phyloP scores from a whole-genome alignment of 148 eudicot species.

The Chenopodium suecicum region DNA sequence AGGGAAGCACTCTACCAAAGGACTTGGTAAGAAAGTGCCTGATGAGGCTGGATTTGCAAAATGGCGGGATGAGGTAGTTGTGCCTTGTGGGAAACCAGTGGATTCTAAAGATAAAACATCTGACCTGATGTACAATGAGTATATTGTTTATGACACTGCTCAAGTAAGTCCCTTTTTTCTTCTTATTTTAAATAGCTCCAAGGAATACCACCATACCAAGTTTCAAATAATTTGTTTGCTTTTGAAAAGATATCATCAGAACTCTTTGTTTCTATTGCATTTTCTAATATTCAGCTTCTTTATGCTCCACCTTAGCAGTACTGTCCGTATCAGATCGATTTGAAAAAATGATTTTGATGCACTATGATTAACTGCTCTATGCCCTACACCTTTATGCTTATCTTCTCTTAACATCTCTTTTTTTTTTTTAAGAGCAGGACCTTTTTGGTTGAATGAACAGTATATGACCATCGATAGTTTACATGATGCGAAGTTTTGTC shows the following conservation, averaged over 20 bases:
- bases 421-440: too few species aligned
- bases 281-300: background rate
- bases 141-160: constrained; percentile 87
- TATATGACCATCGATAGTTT: too few species aligned
- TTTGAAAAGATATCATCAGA: background rate
- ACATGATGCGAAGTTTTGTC: too few species aligned
- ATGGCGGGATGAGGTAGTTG: constrained; percentile 86
- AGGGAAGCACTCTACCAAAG: constrained; percentile 98
- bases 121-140: constrained; percentile 91
- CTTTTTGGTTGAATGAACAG: background rate
- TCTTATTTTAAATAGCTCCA: background rate
- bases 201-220: background rate
- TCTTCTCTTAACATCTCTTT: background rate
- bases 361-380: background rate
- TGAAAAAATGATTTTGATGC: background rate
- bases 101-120: constrained; percentile 70
- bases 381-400: background rate
- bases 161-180: constrained; percentile 58
- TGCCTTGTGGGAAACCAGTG: constrained; percentile 95
- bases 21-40: constrained; percentile 90
- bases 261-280: background rate
- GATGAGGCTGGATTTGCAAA: constrained; percentile 56
- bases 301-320: background rate
- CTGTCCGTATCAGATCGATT: background rate
- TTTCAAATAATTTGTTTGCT: background rate